Base-by-base conservation (phyloP, 805 yeast genomes). In the Blastobotrys peoriensis region DNA sequence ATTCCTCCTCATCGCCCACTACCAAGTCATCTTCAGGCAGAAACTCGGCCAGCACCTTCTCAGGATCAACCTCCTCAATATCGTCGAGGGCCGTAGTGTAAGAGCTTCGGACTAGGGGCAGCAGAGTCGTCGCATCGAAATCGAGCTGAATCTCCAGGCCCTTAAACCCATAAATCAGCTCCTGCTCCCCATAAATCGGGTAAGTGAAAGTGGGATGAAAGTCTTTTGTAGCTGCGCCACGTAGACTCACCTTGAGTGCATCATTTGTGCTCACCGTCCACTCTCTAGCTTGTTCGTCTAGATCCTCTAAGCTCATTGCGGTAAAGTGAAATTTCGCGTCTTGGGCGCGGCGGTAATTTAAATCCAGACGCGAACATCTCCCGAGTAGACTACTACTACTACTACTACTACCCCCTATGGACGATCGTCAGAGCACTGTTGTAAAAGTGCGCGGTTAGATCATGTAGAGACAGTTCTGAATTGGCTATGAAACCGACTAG, bases 181-280 rank as follows among this genome's bases (percentile, higher is more conserved):
- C 98, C 1, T 87, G 74, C 39, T 88, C 95, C 4, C 98, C 98
- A 69, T 78, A 93, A 8, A 93, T 83, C 2, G 97, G 95, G 62
- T 93, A 93, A 1, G 98, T 91, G 66, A 86, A 88, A 10, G 67
- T 58, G 0, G 98, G 97, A 33, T 73, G 66, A 67, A 89, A 88
- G 23, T 36, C 40, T 8, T 16, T 9, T 1, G 15, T 35, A 10
- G 21, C 25, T 23, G 35, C 10, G 41, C 42, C 48, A 41, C 51
- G 49, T 36, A 81, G 58, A 2, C 77, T 78, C 5, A 87, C 60
- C 38, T 73, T 70, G 15, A 85, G 63, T 0, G 79, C 82, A 10
- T 83, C 84, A 49, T 82, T 87, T 40, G 94, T 76, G 2, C 86
- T 78, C 5, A 66, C 59, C 0, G 91, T 83, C 95, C 95, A 88